These are phyloP conservation scores for Gymnopilus junonius DNA, from an alignment of 768 basidiomycete species.

Conservation along the genomic window DNA sequence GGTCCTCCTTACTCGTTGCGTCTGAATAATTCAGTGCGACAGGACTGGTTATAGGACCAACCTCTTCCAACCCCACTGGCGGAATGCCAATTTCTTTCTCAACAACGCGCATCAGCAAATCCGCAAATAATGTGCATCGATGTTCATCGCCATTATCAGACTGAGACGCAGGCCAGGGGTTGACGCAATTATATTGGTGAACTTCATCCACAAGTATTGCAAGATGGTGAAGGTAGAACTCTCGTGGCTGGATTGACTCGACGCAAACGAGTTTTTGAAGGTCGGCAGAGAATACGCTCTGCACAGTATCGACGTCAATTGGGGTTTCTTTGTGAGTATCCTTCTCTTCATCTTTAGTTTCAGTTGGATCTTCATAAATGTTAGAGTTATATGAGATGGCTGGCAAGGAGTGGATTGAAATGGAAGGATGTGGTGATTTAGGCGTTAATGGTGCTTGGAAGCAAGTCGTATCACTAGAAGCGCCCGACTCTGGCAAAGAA, in stretches of 20 bases:
- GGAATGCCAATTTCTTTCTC: neutral
- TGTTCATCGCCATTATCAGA: neutral
- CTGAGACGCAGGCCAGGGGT: neutral
- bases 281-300: neutral
- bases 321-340: neutral
- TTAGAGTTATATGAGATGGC: too few relatives aligned
- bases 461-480: neutral
- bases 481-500: too few relatives aligned
- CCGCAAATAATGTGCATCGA: neutral
- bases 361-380: neutral
- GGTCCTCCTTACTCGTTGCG: too few relatives aligned
- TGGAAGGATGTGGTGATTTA: neutral
- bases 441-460: neutral
- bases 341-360: neutral
- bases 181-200: neutral
- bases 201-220: neutral
- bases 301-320: neutral
- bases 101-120: neutral
- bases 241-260: neutral
- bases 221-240: neutral
- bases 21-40: too few relatives aligned
- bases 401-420: neutral
- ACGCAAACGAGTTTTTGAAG: neutral
- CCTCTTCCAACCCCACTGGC: neutral
- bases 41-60: neutral